These are phyloP conservation scores for Tilletia indica DNA, from an alignment of 1,284 basidiomycete species.

Conservation along the genomic window DNA sequence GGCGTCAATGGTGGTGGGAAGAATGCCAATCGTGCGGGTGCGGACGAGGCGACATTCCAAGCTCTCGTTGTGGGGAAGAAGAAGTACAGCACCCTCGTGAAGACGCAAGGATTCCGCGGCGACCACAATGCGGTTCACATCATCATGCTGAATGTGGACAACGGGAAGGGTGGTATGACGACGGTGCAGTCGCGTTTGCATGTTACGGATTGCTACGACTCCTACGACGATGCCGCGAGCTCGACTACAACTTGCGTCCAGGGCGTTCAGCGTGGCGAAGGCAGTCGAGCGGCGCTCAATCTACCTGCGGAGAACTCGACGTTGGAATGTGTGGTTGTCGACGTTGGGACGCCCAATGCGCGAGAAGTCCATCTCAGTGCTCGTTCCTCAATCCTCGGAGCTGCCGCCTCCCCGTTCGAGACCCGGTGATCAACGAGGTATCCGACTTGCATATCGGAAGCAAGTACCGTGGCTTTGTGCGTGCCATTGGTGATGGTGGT, in stretches of 20 bases:
- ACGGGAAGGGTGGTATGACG: background rate
- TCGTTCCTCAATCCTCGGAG: background rate
- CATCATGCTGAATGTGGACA: background rate
- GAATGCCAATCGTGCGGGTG: background rate
- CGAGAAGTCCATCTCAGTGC: background rate
- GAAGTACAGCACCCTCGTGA: background rate
- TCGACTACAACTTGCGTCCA: background rate
- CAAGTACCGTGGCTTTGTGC: constrained; percentile 78
- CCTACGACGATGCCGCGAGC: background rate
- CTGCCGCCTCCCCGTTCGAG: background rate
- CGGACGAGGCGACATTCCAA: background rate
- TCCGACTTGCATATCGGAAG: constrained; percentile 70
- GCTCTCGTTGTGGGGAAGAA: constrained; percentile 1
- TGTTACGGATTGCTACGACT: constrained; percentile 7
- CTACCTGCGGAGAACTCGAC: background rate
- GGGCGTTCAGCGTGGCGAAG: background rate
- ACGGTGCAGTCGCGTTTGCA: background rate
- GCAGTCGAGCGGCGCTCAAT: constrained; percentile 8
- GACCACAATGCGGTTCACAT: constrained; percentile 7
- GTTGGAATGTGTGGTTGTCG: background rate
- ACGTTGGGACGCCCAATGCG: background rate
- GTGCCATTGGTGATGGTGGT: constrained; percentile 79
- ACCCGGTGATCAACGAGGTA: constrained; percentile 57
- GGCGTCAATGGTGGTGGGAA: background rate
- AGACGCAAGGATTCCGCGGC: background rate